Evolutionary conservation across 2,329 filamentous ascomycete genomes (phyloP), one percentile per base, ranked within the genome.

Genomic region (Fusarium robinianum): DNA sequence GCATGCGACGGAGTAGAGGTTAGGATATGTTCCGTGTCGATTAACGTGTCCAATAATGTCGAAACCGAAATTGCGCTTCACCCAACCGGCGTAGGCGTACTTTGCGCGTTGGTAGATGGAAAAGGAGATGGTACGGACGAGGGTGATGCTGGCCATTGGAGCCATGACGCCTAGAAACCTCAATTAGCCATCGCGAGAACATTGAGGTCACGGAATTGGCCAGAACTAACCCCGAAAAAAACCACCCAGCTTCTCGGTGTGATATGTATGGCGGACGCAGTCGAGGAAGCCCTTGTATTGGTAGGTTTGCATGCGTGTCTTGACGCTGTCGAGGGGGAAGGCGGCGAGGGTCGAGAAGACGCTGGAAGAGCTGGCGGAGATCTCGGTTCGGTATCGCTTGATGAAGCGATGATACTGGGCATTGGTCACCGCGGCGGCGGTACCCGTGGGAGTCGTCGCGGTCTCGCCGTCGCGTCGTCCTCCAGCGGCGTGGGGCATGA

Each of bases 291-390:
- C 88, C 55, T 79, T 77, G 70, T 87, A 91, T 53, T 86, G 83
- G 70, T 94, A 92, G 55, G 87, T 88, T 73, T 95, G 89, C 83
- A 94, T 89, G 63, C 89, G 87, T 42, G 87, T 91, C 75, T 95
- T 95, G 66, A 92, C 85, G 61, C 89, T 92, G 67, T 95, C 89
- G 57, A 95, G 80, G 15, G 89, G 89, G 64, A 92, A 95, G n/a
- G 88, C 86, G 55, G 80, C 77, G 63, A 90, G 78, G 27, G 88
- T 94, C 24, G 87, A 90, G 43, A 92, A 76, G 55, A 91, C 77
- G 67, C 86, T 91, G 64, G 85, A 87, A 25, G 83, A 76, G 68
- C 84, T 87, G 30, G 89, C 88, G 49, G 88, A 83, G 55, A 94
- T 83, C 70, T 92, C 87, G 34, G 86, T 91, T 55, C 87, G 81